Evolutionary conservation across 129 eudicot genomes (phyloP).

Genomic region (Erigeron canadensis): DNA sequence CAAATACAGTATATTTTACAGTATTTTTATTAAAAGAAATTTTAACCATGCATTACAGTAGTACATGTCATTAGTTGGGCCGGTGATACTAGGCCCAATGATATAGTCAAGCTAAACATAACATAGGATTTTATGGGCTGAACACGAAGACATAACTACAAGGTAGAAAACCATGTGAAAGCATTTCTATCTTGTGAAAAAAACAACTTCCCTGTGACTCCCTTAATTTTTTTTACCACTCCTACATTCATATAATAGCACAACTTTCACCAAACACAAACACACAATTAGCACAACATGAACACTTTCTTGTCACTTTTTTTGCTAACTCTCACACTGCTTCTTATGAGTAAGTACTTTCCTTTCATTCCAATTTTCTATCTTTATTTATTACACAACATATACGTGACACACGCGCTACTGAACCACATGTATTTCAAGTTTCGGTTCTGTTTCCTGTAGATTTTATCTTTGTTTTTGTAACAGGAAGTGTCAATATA

Average conservation of each 20-base stretch:
- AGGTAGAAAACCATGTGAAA: constrained; percentile 30
- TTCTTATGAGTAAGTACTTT: constrained; percentile 20
- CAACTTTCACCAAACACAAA: constrained; percentile 7
- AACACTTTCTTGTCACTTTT: constrained; percentile 14
- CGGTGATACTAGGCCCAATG: background rate
- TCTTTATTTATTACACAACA: background rate
- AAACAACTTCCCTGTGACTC: constrained; percentile 31
- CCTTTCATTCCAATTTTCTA: background rate
- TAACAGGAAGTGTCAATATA: constrained; percentile 8
- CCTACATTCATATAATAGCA: constrained; percentile 5
- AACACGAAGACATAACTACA: constrained; percentile 22
- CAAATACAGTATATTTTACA: no score
- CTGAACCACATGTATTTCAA: background rate
- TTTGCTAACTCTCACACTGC: constrained; percentile 21
- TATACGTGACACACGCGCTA: background rate
- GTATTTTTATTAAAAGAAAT: no score
- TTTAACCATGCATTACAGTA: no score
- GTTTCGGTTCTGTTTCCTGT: background rate
- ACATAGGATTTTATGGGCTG: constrained; percentile 15
- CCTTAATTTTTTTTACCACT: constrained; percentile 11
- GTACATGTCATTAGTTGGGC: constrained; percentile 10
- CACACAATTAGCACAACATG: constrained; percentile 19
- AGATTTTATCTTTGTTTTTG: background rate
- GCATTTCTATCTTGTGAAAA: constrained; percentile 35
- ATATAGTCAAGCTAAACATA: background rate